Evolutionary conservation across 208 protist genomes (phyloP).

Genomic region (Trypanosoma rangeli): DNA sequence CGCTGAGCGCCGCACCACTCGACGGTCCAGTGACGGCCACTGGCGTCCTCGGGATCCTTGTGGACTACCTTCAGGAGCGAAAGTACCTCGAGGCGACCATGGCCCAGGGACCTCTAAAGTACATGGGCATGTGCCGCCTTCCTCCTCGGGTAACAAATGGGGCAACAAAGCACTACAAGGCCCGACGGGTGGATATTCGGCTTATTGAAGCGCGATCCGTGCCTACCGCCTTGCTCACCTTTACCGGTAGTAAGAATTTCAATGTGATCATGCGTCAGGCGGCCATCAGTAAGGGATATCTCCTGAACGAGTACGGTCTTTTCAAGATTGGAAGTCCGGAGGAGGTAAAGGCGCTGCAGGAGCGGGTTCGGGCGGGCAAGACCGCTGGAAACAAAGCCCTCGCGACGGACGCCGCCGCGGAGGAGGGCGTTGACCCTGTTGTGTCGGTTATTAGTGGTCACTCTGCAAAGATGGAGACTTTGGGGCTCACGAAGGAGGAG

Average conservation of each 20-base stretch:
- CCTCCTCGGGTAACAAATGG: constrained; percentile 73
- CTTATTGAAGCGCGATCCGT: constrained; percentile 86
- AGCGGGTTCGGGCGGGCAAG: constrained; percentile 72
- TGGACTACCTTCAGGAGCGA: constrained; percentile 59
- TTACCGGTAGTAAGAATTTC: constrained; percentile 93
- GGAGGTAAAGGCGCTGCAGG: constrained; percentile 78
- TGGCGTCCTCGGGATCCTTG: constrained; percentile 60
- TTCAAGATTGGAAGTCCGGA: constrained; percentile 84
- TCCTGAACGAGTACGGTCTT: constrained; percentile 90
- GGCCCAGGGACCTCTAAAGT: constrained; percentile 86
- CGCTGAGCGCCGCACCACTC: constrained; percentile 51
- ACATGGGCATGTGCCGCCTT: constrained; percentile 89
- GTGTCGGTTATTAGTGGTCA: constrained; percentile 32
- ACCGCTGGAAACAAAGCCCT: constrained; percentile 27
- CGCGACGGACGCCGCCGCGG: background rate
- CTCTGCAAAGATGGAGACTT: constrained; percentile 50
- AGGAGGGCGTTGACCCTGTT: constrained; percentile 21
- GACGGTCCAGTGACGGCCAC: constrained; percentile 68
- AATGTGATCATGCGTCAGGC: constrained; percentile 92
- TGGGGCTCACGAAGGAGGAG: constrained; percentile 82
- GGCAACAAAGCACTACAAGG: constrained; percentile 83
- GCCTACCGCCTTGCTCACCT: constrained; percentile 90
- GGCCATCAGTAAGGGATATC: constrained; percentile 87
- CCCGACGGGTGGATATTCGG: constrained; percentile 89
- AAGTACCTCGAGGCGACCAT: constrained; percentile 87